Percentiles rank a stretch among this genome's conserved stretches.
phyloP scores from a whole-genome alignment of 2,329 filamentous ascomycete genomes.

The Penicillium sp. region DNA sequence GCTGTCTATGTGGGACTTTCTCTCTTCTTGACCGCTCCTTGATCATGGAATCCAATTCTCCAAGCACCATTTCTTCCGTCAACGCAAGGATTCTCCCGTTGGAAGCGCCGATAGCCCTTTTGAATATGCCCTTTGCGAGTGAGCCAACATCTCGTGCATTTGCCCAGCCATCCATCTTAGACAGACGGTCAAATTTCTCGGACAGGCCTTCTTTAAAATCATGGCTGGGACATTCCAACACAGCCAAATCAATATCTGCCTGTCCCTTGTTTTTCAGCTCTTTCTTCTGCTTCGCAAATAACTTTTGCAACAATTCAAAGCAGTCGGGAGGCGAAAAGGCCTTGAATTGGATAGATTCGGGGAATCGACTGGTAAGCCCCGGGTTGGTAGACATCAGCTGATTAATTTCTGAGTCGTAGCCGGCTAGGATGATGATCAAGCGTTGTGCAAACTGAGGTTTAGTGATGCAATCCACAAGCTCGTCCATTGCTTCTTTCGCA shows the following conservation, averaged over 20 bases:
- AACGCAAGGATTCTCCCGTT: not conserved
- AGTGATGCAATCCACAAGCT: constrained; percentile 51
- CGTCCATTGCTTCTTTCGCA: constrained; percentile 53
- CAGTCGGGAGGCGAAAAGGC: constrained; percentile 44
- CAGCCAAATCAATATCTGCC: constrained; percentile 20
- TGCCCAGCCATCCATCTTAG: constrained; percentile 52
- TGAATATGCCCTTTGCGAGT: constrained; percentile 51
- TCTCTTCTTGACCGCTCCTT: not conserved
- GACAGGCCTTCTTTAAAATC: constrained; percentile 17
- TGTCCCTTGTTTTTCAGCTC: constrained; percentile 16
- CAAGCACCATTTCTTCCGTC: constrained; percentile 12
- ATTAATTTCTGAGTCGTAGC: constrained; percentile 66
- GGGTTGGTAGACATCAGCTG: constrained; percentile 58
- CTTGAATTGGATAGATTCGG: constrained; percentile 57
- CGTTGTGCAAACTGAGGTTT: constrained; percentile 57
- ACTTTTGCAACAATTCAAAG: constrained; percentile 41
- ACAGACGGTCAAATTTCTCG: constrained; percentile 39
- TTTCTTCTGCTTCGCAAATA: constrained; percentile 22
- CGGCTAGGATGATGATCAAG: constrained; percentile 64
- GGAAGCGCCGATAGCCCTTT: constrained; percentile 15
- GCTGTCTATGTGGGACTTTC: not conserved
- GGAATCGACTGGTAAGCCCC: constrained; percentile 63
- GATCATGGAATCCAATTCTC: constrained; percentile 17
- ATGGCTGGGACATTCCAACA: constrained; percentile 21
- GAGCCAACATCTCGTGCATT: constrained; percentile 61